Evolutionary conservation across 164 flowering plant genomes (phyloP).

Genomic region (Litsea cubeba): DNA sequence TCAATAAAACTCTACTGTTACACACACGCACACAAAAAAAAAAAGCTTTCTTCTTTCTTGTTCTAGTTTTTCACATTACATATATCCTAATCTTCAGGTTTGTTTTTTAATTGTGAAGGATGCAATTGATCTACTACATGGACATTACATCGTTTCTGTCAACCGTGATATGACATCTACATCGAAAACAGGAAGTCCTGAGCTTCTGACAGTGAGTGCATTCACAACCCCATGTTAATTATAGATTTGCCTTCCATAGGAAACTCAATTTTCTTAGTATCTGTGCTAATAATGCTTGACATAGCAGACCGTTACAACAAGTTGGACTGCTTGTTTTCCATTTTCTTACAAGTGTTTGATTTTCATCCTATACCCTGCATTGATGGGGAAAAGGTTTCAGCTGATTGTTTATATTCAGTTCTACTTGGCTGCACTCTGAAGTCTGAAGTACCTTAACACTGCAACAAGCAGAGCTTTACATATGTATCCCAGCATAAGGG

Average conservation of each 20-base stretch:
- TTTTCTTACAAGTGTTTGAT: not conserved
- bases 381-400: too few relatives aligned
- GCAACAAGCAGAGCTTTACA: not conserved
- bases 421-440: not conserved
- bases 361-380: not conserved
- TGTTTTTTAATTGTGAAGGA: constrained; percentile 36
- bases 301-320: not conserved
- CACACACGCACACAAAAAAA: too few relatives aligned
- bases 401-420: not conserved
- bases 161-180: constrained; percentile 61
- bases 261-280: not conserved
- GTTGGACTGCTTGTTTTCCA: not conserved
- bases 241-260: not conserved
- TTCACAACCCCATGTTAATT: not conserved
- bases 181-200: constrained; percentile 51
- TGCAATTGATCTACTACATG: constrained; percentile 96
- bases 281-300: not conserved
- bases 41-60: not conserved
- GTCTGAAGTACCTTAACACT: not conserved
- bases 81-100: not conserved
- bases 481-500: not conserved
- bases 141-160: constrained; percentile 76
- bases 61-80: not conserved
- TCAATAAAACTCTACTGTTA: too few relatives aligned
- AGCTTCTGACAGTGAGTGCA: constrained; percentile 75